phyloP scores from a whole-genome alignment of 768 basidiomycete species.

The Albatrellus ellisii region DNA sequence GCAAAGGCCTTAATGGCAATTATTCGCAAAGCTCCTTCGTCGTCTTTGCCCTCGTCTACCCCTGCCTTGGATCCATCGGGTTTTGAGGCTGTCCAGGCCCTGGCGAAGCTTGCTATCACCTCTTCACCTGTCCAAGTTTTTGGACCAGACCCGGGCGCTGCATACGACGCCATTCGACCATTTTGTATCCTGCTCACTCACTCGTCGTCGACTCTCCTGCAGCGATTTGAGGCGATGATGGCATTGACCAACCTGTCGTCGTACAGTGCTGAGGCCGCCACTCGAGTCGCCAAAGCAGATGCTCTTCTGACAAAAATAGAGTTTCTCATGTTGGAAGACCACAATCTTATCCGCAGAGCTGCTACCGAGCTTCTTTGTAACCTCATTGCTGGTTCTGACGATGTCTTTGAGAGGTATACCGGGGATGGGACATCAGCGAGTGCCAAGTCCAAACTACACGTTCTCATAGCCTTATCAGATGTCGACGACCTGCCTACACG shows the following conservation, averaged over 20 bases:
- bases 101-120: constrained; percentile 90
- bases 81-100: constrained; percentile 67
- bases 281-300: constrained; percentile 49
- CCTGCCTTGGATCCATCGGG: constrained; percentile 28
- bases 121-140: constrained; percentile 84
- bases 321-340: constrained; percentile 68
- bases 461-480: constrained; percentile 76
- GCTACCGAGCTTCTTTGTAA: constrained; percentile 90
- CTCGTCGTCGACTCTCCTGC: constrained; percentile 55
- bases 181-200: constrained; percentile 63
- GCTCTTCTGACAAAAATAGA: constrained; percentile 57
- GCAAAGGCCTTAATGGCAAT: constrained; percentile 48
- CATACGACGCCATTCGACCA: constrained; percentile 77
- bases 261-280: constrained; percentile 48
- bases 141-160: constrained; percentile 65
- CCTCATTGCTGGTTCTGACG: constrained; percentile 64
- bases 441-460: constrained; percentile 56
- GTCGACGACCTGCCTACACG: constrained; percentile 78
- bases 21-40: constrained; percentile 35
- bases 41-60: constrained; percentile 21
- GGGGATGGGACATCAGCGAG: constrained; percentile 25
- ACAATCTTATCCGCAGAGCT: constrained; percentile 71
- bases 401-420: constrained; percentile 62
- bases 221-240: constrained; percentile 91
- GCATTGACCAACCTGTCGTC: constrained; percentile 92